Evolutionary conservation across 805 yeast genomes (phyloP), one percentile per base, ranked within the genome.

Genomic region (Metschnikowia colocasiae): DNA sequence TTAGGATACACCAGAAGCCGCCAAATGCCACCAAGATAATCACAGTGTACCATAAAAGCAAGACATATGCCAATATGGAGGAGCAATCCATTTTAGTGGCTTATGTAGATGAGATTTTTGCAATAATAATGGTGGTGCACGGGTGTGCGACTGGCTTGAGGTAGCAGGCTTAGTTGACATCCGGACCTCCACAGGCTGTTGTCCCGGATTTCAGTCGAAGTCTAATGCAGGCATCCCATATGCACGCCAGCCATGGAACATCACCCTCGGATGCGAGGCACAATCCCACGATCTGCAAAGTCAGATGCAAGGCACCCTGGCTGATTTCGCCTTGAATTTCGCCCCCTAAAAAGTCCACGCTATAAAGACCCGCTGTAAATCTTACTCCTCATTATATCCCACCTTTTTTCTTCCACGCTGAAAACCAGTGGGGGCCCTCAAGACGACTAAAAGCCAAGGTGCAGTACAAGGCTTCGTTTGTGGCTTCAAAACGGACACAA

Each of bases 1-100:
- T 46, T 45, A 62, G 40, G 16, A 75, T 69, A 53, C 72, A 74
- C 30, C 59, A 46, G 54, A 72, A 70, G 15, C 80, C 80, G 10
- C 52, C 44, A 42, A 63, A 59, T 2, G 78, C 76, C 10, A 68
- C 65, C 8, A 55, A 42, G 3, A 73, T 44, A 12, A 75, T 68
- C 12, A 66, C 64, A 6, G 57, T 34, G 58, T 75, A 75, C 78
- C 77, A 73, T 39, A 65, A 40, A 7, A 71, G 58, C 44, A 56
- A 51, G 23, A 67, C 20, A 4, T 46, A 50, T 4, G 58, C 62
- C 18, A 56, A 38, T 3, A 39, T 27, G 26, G 15, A 22, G 41
- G 38, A 26, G 31, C 40, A 40, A 30, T 40, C 43, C 43, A 40
- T 40, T 20, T 20, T 39, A 34, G 16, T 3, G 27, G 15, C 29